phyloP scores from a whole-genome alignment of 306 rosid genomes.

The Sechiopsis laciniata region DNA sequence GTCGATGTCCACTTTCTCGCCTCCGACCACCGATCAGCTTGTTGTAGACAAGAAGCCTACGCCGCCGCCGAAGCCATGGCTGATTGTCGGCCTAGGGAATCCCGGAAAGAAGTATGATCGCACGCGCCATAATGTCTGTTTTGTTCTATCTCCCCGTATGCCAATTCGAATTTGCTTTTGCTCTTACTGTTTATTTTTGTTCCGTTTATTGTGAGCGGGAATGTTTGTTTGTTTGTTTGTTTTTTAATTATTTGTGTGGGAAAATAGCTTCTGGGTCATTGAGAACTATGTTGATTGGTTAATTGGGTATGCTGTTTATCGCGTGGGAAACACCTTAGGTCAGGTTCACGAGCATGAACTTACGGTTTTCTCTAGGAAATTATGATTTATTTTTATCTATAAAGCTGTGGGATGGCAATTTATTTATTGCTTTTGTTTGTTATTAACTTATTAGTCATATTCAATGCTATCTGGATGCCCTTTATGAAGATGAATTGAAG shows the following conservation, averaged over 20 bases:
- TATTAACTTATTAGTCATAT: not conserved
- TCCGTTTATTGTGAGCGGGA: too few species aligned
- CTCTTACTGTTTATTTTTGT: too few species aligned
- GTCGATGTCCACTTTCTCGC: constrained; percentile 10
- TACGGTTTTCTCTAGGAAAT: not conserved
- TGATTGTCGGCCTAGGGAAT: constrained; percentile 25
- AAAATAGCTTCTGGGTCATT: not conserved
- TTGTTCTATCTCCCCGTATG: not conserved
- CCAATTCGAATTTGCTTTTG: not conserved
- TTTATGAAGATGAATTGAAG: not conserved
- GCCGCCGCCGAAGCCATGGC: constrained; percentile 26
- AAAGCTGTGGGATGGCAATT: not conserved
- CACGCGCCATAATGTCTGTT: constrained; percentile 28
- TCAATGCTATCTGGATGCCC: not conserved
- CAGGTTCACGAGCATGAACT: not conserved
- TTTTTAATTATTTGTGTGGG: not conserved
- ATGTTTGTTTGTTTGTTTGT: too few species aligned
- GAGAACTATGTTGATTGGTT: not conserved
- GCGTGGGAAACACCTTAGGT: not conserved
- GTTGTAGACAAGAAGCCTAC: constrained; percentile 11
- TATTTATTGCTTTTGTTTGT: not conserved
- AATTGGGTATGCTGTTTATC: not conserved
- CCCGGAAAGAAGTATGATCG: constrained; percentile 27
- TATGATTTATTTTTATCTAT: not conserved
- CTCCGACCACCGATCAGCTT: not conserved